A percentile compares a stretch with the other conserved stretches of the same genome.
These are phyloP conservation scores for Hsuehochloa calcarea DNA, from an alignment of 176 grass and related monocot genomes.

Conservation along the genomic window DNA sequence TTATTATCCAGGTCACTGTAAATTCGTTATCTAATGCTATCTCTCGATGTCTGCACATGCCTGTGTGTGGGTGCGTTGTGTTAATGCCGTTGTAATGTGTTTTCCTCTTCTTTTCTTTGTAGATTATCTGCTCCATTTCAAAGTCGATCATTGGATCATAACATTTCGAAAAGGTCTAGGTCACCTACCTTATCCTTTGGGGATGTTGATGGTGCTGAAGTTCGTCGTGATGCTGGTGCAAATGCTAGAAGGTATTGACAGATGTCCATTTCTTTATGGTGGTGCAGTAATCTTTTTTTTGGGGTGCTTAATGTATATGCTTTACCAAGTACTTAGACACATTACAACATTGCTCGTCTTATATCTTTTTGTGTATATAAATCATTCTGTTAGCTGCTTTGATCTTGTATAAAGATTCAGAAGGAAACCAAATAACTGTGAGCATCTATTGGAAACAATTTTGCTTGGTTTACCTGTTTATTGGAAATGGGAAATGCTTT, in stretches of 20 bases:
- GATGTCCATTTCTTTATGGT: slow-evolving; percentile 8
- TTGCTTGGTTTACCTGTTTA: background rate
- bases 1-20: background rate
- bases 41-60: background rate
- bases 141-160: slow-evolving; percentile 43
- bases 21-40: slow-evolving; percentile 6
- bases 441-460: background rate
- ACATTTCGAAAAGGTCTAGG: slow-evolving; percentile 55
- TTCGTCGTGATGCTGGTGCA: slow-evolving; percentile 21
- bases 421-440: background rate
- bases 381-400: background rate
- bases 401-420: background rate
- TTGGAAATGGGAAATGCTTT: background rate
- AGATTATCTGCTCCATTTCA: slow-evolving; percentile 38
- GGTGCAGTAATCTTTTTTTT: background rate
- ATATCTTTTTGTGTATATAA: background rate
- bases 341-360: background rate
- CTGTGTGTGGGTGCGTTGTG: background rate
- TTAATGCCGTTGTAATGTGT: slow-evolving; percentile 21
- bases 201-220: slow-evolving; percentile 44
- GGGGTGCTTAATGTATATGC: background rate
- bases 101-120: slow-evolving; percentile 12
- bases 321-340: slow-evolving; percentile 17
- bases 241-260: slow-evolving; percentile 47
- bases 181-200: slow-evolving; percentile 50